phyloP scores from a whole-genome alignment of 768 basidiomycete species.

The Mrakia hoshinonis region DNA sequence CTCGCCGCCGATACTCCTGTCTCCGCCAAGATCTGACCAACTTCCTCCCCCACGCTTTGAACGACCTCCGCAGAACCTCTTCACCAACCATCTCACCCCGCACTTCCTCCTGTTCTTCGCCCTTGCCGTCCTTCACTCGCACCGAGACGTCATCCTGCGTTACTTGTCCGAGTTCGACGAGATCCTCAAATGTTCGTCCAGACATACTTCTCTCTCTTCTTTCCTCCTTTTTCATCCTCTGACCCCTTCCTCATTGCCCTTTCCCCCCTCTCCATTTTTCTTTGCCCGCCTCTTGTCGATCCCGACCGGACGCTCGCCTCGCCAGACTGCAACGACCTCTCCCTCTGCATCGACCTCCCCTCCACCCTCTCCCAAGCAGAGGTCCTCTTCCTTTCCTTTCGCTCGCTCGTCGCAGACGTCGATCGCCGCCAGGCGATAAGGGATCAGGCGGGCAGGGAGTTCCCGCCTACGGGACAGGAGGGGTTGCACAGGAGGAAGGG shows the following conservation, averaged over 20 bases:
- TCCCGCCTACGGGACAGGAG: background rate
- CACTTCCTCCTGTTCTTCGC: slow-evolving; percentile 89
- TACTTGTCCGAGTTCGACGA: slow-evolving; percentile 59
- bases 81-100: slow-evolving; percentile 68
- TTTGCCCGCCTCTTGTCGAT: no score
- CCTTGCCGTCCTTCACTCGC: slow-evolving; percentile 84
- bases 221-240: slow-evolving; percentile 7
- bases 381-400: slow-evolving; percentile 87
- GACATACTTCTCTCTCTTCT: background rate
- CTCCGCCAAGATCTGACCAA: no score
- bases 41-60: no score
- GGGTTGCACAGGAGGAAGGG: background rate
- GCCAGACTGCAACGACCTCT: slow-evolving; percentile 64
- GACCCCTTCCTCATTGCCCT: background rate
- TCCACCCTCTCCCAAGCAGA: slow-evolving; percentile 92
- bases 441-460: background rate
- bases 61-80: slow-evolving; percentile 35
- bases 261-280: background rate
- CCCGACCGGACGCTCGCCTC: slow-evolving; percentile 83
- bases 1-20: no score
- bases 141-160: slow-evolving; percentile 86
- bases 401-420: slow-evolving; percentile 77
- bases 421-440: slow-evolving; percentile 47
- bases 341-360: slow-evolving; percentile 69
- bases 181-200: background rate